phyloP scores from a whole-genome alignment of 1,284 basidiomycete species.

The Malassezia sympodialis region DNA sequence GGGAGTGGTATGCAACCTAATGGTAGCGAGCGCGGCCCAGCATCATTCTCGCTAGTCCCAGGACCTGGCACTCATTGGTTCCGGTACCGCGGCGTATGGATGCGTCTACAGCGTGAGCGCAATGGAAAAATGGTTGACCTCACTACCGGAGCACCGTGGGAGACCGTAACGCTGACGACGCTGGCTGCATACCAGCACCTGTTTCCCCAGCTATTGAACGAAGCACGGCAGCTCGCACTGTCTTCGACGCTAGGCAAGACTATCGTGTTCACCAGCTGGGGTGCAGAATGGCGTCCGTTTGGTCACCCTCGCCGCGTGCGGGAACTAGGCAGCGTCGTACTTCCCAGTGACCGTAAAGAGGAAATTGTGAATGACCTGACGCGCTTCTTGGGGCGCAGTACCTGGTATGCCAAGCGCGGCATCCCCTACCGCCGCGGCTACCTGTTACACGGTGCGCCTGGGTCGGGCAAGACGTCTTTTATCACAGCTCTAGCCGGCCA shows the following conservation, averaged over 20 bases:
- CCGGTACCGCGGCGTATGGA: slow-evolving; percentile 80
- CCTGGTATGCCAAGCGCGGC: slow-evolving; percentile 95
- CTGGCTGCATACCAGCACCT: slow-evolving; percentile 72
- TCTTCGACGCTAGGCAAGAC: slow-evolving; percentile 82
- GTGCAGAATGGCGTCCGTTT: slow-evolving; percentile 89
- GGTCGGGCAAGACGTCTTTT: slow-evolving; percentile 95
- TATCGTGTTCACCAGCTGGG: slow-evolving; percentile 92
- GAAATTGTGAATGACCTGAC: slow-evolving; percentile 68
- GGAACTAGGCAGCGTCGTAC: slow-evolving; percentile 79
- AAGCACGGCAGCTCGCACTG: slow-evolving; percentile 80
- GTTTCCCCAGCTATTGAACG: slow-evolving; percentile 69
- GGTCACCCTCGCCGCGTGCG: slow-evolving; percentile 81
- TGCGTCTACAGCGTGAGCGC: slow-evolving; percentile 77
- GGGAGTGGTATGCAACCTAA: slow-evolving; percentile 1
- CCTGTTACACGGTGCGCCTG: slow-evolving; percentile 87
- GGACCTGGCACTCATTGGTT: slow-evolving; percentile 93
- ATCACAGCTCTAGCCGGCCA: slow-evolving; percentile 92
- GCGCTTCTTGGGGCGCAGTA: slow-evolving; percentile 69
- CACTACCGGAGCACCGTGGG: slow-evolving; percentile 87
- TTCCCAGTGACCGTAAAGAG: slow-evolving; percentile 69
- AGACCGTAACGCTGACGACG: slow-evolving; percentile 88
- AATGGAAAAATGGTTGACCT: slow-evolving; percentile 69
- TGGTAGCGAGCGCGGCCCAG: slow-evolving; percentile 23
- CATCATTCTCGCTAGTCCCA: slow-evolving; percentile 78
- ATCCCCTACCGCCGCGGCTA: slow-evolving; percentile 96